phyloP scores from a whole-genome alignment of 1,284 basidiomycete species.

The Leucoagaricus sp. region DNA sequence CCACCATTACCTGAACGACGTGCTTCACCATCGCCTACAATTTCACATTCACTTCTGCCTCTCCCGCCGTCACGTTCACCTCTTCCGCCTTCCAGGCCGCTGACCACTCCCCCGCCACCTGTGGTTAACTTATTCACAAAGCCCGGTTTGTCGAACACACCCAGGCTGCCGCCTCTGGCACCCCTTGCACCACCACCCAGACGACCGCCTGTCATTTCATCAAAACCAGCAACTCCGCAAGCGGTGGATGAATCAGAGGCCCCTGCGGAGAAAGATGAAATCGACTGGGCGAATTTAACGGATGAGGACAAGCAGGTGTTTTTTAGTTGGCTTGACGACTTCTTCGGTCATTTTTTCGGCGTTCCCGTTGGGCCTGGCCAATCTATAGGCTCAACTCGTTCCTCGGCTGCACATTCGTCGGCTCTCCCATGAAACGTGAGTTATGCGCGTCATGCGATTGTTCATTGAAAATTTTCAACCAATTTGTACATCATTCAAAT shows the following conservation, averaged over 20 bases:
- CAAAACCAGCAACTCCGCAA: conserved; percentile 11
- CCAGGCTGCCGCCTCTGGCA: conserved; percentile 13
- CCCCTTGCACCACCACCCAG: conserved; percentile 9
- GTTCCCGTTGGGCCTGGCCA: conserved; percentile 6
- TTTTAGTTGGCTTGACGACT: conserved; percentile 79
- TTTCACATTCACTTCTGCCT: conserved; percentile 24
- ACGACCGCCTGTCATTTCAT: conserved; percentile 7
- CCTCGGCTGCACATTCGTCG: conserved; percentile 16
- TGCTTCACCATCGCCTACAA: conserved; percentile 15
- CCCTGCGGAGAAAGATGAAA: conserved; percentile 24
- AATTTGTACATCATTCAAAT: no score
- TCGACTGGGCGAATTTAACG: conserved; percentile 73
- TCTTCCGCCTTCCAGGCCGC: conserved; percentile 14
- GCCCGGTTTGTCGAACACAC: conserved; percentile 20
- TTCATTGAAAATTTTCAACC: no score
- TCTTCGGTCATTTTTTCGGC: conserved; percentile 51
- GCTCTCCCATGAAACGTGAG: conserved; percentile 25
- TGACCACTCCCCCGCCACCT: conserved; percentile 20
- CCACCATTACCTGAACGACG: conserved; percentile 19
- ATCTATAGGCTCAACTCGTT: background rate
- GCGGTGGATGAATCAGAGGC: conserved; percentile 11
- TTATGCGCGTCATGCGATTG: no score
- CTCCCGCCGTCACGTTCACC: conserved; percentile 16
- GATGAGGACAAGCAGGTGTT: conserved; percentile 68
- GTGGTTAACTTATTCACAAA: conserved; percentile 28